These are phyloP conservation scores for Prosopis cineraria DNA, from an alignment of 306 rosid species.

Conservation along the genomic window DNA sequence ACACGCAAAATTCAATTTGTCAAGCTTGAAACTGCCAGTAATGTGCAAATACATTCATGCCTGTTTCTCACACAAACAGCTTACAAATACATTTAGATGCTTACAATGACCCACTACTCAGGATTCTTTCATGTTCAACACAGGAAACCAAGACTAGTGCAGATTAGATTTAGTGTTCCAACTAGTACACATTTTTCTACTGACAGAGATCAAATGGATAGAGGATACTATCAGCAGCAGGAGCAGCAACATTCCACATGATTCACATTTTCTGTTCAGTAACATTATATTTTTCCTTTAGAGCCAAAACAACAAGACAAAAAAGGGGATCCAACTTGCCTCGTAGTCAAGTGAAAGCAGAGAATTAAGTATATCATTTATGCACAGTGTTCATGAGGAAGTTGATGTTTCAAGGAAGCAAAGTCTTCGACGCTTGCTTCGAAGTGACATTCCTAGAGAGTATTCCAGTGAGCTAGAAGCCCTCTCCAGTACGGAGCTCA, in stretches of 20 bases:
- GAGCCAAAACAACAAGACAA: not conserved
- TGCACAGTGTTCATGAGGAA: conserved; percentile 38
- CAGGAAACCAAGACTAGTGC: not conserved
- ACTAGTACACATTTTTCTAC: not conserved
- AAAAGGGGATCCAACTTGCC: not conserved
- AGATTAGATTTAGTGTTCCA: not conserved
- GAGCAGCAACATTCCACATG: not conserved
- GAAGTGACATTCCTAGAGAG: conserved; percentile 56
- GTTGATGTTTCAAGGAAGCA: conserved; percentile 53
- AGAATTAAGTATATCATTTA: not conserved
- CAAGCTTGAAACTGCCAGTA: conserved; percentile 1
- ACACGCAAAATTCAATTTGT: not conserved
- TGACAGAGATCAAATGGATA: not conserved
- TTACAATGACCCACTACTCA: not conserved
- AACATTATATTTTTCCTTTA: conserved; percentile 3
- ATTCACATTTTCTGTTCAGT: not conserved
- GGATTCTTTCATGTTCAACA: not conserved
- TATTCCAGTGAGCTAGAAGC: conserved; percentile 64
- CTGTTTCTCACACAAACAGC: not conserved
- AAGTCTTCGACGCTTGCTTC: conserved; percentile 57
- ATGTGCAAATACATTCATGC: not conserved
- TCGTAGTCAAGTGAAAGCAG: conserved; percentile 3
- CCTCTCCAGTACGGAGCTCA: conserved; percentile 65
- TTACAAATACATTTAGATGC: too few species aligned
- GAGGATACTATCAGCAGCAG: not conserved